These are phyloP conservation scores for Candida orba DNA, from an alignment of 805 yeast species.

Conservation along the genomic window DNA sequence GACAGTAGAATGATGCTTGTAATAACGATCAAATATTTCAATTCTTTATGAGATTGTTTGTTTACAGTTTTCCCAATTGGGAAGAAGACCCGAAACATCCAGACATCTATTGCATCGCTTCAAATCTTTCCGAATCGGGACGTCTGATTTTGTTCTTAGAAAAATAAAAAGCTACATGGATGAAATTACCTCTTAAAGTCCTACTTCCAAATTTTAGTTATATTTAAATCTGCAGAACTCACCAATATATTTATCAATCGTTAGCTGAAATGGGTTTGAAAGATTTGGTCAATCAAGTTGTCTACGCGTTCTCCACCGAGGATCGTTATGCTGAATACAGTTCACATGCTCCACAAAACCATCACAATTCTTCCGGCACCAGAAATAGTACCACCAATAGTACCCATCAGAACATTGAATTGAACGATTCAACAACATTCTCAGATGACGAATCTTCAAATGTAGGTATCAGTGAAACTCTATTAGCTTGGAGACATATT, in stretches of 20 bases:
- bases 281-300: constrained; percentile 47
- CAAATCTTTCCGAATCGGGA: not conserved
- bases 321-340: constrained; percentile 68
- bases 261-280: constrained; percentile 26
- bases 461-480: constrained; percentile 68
- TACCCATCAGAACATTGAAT: constrained; percentile 11
- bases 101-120: not conserved
- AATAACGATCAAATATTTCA: no score
- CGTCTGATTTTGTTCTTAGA: not conserved
- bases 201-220: no score
- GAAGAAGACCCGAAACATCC: not conserved
- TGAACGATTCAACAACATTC: constrained; percentile 26
- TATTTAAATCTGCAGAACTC: not conserved
- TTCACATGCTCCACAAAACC: constrained; percentile 32
- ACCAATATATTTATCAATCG: not conserved
- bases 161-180: not conserved
- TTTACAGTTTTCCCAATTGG: constrained; percentile 1
- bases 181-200: no score
- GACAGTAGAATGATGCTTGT: no score
- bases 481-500: constrained; percentile 83
- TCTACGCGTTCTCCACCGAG: constrained; percentile 56
- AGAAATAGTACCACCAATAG: not conserved
- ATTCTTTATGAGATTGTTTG: no score
- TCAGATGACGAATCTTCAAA: constrained; percentile 26
- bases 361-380: constrained; percentile 4